phyloP scores from a whole-genome alignment of 805 yeast species.

The Starmerella potacharoeniae region DNA sequence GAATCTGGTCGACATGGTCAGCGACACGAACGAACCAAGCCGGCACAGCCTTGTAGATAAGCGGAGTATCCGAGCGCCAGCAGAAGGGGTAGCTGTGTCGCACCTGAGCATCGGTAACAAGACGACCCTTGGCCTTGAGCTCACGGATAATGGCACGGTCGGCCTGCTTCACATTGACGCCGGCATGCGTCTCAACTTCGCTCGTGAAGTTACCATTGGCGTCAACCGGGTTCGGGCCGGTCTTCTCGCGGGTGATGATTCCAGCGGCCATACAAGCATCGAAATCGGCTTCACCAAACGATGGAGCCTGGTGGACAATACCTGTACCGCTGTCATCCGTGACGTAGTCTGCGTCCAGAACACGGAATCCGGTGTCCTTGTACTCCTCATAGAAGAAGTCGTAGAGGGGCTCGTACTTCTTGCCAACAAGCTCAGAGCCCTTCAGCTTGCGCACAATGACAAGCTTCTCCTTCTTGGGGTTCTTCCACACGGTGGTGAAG shows the following conservation, averaged over 20 bases:
- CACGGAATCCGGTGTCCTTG: conserved; percentile 69
- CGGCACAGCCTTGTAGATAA: conserved; percentile 91
- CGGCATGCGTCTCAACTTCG: conserved; percentile 64
- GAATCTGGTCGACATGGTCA: conserved; percentile 80
- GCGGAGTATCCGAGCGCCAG: conserved; percentile 99
- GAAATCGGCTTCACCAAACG: conserved; percentile 98
- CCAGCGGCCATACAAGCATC: conserved; percentile 67
- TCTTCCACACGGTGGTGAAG: conserved; percentile 77
- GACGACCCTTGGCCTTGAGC: conserved; percentile 63
- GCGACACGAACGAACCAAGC: conserved; percentile 95
- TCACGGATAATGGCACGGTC: conserved; percentile 81
- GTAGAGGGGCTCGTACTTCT: conserved; percentile 72
- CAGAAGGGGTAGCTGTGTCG: conserved; percentile 98
- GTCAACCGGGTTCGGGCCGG: conserved; percentile 91
- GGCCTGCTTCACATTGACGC: conserved; percentile 88
- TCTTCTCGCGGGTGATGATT: conserved; percentile 51
- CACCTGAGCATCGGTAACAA: conserved; percentile 69
- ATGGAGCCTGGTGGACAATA: conserved; percentile 96
- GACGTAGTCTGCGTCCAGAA: conserved; percentile 73
- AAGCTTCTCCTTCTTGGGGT: conserved; percentile 82
- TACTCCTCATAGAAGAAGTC: conserved; percentile 67
- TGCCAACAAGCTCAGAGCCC: conserved; percentile 73
- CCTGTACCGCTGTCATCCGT: conserved; percentile 96
- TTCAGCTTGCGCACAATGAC: conserved; percentile 66
- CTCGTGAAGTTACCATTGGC: conserved; percentile 76